These are phyloP conservation scores for apple (Malus domestica) DNA, from an alignment of 306 rosid species.

Conservation along the genomic window ASM211411v1 NC_041802.1:28654501-28655000, in stretches of 20 bases:
- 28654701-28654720: slow-evolving; percentile 90
- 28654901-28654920: slow-evolving; percentile 94
- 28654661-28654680: slow-evolving; percentile 45
- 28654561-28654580: not conserved
- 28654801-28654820: not conserved
- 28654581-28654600: not conserved
- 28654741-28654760: slow-evolving; percentile 61
- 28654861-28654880: slow-evolving; percentile 17
- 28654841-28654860: not conserved
- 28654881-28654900: slow-evolving; percentile 39
- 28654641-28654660: not conserved
- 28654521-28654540: not conserved
- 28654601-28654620: not conserved
- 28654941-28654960: slow-evolving; percentile 76
- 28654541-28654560: not conserved
- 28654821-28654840: slow-evolving; percentile 3
- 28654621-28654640: not conserved
- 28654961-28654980: slow-evolving; percentile 29
- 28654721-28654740: slow-evolving; percentile 70
- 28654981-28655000: slow-evolving; percentile 18
- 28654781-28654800: slow-evolving; percentile 49
- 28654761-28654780: slow-evolving; percentile 97
- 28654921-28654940: slow-evolving; percentile 86
- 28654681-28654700: slow-evolving; percentile 71
- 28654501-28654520: not conserved